Evolutionary conservation across 768 basidiomycete species (phyloP).

Genomic region (Boletus rubescentipes): DNA sequence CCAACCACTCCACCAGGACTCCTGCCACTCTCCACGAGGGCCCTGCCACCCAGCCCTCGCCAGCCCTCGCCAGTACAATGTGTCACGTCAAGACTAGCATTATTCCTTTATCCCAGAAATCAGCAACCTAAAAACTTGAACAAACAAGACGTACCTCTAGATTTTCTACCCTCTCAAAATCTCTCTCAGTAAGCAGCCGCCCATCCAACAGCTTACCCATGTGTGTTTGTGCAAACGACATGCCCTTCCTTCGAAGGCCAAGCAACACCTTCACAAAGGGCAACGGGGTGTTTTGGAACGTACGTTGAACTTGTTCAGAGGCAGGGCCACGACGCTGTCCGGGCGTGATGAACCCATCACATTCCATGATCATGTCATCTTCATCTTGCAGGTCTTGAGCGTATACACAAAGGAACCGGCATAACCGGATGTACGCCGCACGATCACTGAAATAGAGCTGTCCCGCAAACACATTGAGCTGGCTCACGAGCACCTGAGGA

Average conservation of each 20-base stretch:
- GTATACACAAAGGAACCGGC: constrained; percentile 37
- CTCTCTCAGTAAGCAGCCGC: constrained; percentile 24
- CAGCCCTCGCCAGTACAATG: too few relatives aligned
- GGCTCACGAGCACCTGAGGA: constrained; percentile 18
- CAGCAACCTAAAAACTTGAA: too few relatives aligned
- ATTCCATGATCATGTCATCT: constrained; percentile 36
- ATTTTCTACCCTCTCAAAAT: constrained; percentile 22
- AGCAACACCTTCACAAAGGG: constrained; percentile 34
- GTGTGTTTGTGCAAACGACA: constrained; percentile 37
- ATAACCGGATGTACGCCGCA: constrained; percentile 34
- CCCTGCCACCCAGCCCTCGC: too few relatives aligned
- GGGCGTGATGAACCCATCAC: constrained; percentile 23
- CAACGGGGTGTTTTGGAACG: constrained; percentile 14
- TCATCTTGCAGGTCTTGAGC: constrained; percentile 46
- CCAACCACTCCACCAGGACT: too few relatives aligned
- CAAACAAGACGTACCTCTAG: neutral
- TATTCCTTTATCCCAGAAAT: too few relatives aligned
- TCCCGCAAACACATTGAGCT: constrained; percentile 46
- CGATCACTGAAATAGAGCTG: constrained; percentile 41
- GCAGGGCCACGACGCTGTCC: neutral
- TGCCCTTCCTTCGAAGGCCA: constrained; percentile 39
- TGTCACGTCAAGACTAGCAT: too few relatives aligned
- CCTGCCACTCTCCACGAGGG: too few relatives aligned
- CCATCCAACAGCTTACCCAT: constrained; percentile 40
- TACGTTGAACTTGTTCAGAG: neutral